Evolutionary conservation across 495 filamentous ascomycete species (phyloP), one percentile per base, ranked within the genome.

Genomic region (Talaromyces ruber): DNA sequence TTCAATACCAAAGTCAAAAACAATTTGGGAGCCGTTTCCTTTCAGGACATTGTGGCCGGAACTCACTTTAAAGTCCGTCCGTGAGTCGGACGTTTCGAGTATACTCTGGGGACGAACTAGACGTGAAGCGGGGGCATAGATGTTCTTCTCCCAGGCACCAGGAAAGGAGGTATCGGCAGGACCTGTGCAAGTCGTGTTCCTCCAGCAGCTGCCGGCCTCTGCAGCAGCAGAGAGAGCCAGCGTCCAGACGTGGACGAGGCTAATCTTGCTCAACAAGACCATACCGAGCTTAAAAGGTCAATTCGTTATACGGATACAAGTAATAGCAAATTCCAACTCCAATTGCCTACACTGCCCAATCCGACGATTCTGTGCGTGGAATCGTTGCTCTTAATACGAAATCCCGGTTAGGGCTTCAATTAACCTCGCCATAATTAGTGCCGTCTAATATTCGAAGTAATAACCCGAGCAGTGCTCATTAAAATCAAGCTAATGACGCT

Each of bases 111-210:
- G 84, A 32, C 71, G 67, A 4, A 87, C 77, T 47, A 71, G 82
- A 62, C 84, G 75, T 5, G 83, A 79, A 3, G 75, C 50, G 18
- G 85, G 84, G 7, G 84, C 79, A 63, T 78, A 87, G 53, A 83
- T 87, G 66, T 88, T 82, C 3, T 74, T 70, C 34, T 87, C 82
- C 84, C 86, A 87, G 45, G 72, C 68, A 3, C 85, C 85, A 0
- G 79, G 76, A 62, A 87, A 88, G n/a, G 82, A 77, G 26, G 75
- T 61, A 12, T 76, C 63, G 14, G 68, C 63, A 26, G 84, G 79
- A 0, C 84, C 82, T 24, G 78, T 79, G 62, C 85, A 88, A 39
- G 74, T 67, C 6, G 80, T 83, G 57, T 82, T 68, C 57, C 80
- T 72, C 85, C 84, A 88, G 65, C 85, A 88, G 32, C 54, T 65